Percentiles rank a stretch among this genome's conserved stretches.
phyloP scores from a whole-genome alignment of 768 basidiomycete species.

The Mycena belliarum region DNA sequence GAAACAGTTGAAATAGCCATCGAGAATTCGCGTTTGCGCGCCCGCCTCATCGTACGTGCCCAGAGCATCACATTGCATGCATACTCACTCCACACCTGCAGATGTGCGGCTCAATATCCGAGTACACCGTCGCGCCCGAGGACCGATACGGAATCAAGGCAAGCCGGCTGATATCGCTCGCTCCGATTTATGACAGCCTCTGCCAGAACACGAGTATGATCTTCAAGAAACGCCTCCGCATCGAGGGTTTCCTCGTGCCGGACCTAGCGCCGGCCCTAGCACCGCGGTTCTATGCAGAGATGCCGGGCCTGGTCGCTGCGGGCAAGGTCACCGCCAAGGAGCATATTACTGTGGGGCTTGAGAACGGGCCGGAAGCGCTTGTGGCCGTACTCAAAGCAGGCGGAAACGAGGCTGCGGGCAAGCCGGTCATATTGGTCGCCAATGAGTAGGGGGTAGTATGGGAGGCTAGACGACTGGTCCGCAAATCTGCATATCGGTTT shows the following conservation, averaged over 20 bases:
- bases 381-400: constrained; percentile 4
- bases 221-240: constrained; percentile 27
- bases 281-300: constrained; percentile 31
- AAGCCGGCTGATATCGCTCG: neutral
- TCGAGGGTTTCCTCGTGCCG: constrained; percentile 33
- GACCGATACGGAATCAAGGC: constrained; percentile 23
- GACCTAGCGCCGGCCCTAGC: constrained; percentile 25
- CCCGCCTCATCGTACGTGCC: constrained; percentile 41
- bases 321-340: constrained; percentile 36
- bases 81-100: constrained; percentile 16
- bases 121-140: constrained; percentile 18
- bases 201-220: constrained; percentile 27
- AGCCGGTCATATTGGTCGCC: constrained; percentile 6
- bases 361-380: constrained; percentile 36
- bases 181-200: neutral
- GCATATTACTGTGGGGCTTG: constrained; percentile 32
- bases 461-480: too few species aligned
- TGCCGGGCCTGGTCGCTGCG: constrained; percentile 25
- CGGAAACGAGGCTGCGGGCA: constrained; percentile 2
- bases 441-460: neutral
- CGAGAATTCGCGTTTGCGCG: constrained; percentile 37
- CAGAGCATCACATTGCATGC: neutral
- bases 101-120: constrained; percentile 23
- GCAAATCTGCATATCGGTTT: too few species aligned
- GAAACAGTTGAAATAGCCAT: constrained; percentile 37